Base-by-base conservation (phyloP, 176 grass and related monocot species). In the Musa itinerans region DNA sequence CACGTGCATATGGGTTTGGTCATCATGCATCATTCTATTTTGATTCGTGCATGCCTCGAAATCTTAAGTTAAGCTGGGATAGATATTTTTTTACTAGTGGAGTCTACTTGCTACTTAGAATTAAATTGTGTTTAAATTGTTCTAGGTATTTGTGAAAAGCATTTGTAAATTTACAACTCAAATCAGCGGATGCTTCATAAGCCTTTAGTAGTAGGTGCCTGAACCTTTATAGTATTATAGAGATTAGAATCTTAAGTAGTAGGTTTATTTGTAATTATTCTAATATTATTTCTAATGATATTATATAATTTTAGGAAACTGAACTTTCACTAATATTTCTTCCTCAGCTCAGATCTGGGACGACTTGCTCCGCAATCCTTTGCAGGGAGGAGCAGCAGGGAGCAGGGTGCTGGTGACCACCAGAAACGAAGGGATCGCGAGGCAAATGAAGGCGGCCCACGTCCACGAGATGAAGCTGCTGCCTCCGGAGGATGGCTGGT, bases 161-260 rank as follows among this genome's bases (percentile, higher is more conserved):
- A 15, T 66, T 66, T 66, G 64, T 63, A 19, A 63, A 67, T 67
- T 67, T 67, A 29, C 65, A 67, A 34, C 29, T 34, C 29, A 67
- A 16, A 34, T 8, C 34, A 67, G 34, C 65, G 8, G 2, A 67
- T 34, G 13, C 25, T 67, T 6, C 65, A 67, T 34, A 43, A 2
- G 11, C 12, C 10, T 14, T 67, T 13, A 23, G 23, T 23, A 23
- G 23, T 23, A 23, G 23, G 13, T 57, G 29, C 29, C 29, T 57
- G 54, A 57, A 16, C 17, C 3, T 15, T 16, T 57, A 19, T 57
- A 3, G 13, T 57, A 15, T 19, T 12, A 57, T 12, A 57, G 19
- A 1, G 24, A 34, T 34, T 43, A 16, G 67, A 16, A 11, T 70
- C 11, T 70, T 48, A 16, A 43, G 8, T 6, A 16, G 11, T 17